Percentiles rank a stretch among this genome's conserved stretches.
phyloP scores from a whole-genome alignment of 371 early-diverging fungal genomes.

The Mucor circinelloides region DNA sequence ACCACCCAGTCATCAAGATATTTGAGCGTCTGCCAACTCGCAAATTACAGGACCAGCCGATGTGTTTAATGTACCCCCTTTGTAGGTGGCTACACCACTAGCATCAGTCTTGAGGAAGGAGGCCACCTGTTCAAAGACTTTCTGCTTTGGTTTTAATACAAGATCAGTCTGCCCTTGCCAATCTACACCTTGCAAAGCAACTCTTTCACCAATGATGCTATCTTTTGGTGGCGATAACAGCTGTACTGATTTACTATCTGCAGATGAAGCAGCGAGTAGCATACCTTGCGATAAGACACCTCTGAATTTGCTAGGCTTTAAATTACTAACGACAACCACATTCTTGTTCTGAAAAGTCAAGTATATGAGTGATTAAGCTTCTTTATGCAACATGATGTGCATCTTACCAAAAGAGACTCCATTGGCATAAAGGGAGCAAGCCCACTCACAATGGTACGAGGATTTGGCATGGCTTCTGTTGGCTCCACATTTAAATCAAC shows the following conservation, averaged over 20 bases:
- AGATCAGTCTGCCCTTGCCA: conserved; percentile 25
- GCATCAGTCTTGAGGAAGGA: conserved; percentile 38
- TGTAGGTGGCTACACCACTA: conserved; percentile 54
- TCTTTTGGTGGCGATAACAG: conserved; percentile 48
- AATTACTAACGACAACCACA: conserved; percentile 61
- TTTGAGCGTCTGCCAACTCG: conserved; percentile 40
- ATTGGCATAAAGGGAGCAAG: conserved; percentile 64
- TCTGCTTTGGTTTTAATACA: conserved; percentile 61
- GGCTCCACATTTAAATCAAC: conserved; percentile 43
- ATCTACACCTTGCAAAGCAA: conserved; percentile 34
- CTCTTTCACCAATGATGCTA: conserved; percentile 51
- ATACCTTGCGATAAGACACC: conserved; percentile 65
- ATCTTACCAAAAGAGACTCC: conserved; percentile 45
- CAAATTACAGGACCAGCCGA: conserved; percentile 43
- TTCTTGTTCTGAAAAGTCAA: conserved; percentile 27
- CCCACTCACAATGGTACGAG: conserved; percentile 80
- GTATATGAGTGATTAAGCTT: not conserved
- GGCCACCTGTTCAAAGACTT: conserved; percentile 53
- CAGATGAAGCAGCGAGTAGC: conserved; percentile 55
- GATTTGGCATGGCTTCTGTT: conserved; percentile 33
- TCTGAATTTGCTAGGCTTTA: conserved; percentile 64
- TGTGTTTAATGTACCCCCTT: conserved; percentile 51
- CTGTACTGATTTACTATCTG: conserved; percentile 37
- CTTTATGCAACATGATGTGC: not conserved
- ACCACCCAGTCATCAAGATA: conserved; percentile 23